Base-by-base conservation (phyloP, 2,329 filamentous ascomycete genomes). In the Colletotrichum tanaceti region DNA sequence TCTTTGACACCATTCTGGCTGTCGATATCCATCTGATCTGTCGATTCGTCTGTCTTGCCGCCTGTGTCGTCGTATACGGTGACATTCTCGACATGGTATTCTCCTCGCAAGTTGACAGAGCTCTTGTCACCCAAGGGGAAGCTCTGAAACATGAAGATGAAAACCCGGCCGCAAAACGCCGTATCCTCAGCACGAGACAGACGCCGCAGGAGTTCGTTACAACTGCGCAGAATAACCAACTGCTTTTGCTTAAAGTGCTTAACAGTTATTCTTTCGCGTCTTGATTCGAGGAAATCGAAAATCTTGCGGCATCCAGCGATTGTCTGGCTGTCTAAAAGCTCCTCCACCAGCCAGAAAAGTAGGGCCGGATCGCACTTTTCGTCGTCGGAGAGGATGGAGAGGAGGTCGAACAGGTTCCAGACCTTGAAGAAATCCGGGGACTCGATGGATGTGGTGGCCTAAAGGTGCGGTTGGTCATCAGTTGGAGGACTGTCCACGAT, bases 81-180 rank as follows among this genome's bases (percentile, higher is more conserved):
- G 63, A 94, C 88, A 83, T 99, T 99, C 75, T 98, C 96, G 32
- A 92, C 89, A 75, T 99, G 96, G 73, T 96, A 99, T 81, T 98
- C 95, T 73, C 96, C 96, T 59, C 96, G 89, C 46, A 98, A 85
- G 76, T 99, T 99, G 58, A 99, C 96, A 0, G 96, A 98, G 77
- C 96, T 98, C 77, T 95, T 96, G 79, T 99, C 97, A 39, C 95
- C 95, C 0, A 99, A 85, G 1, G 96, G 96, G 75, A 99, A 98
- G 78, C 94, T 97, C 78, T 99, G 96, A 79, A 98, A 99, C 77
- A 99, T 89, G 79, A 98, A 99, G 72, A 99, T 98, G 79, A 98
- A 98, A 32, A 99, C 96, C 46, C 96, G 89, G 18, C 96, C 96
- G 76, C 96, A 99, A 77, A 99, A 99, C 0, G 97, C 94, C 0